Evolutionary conservation across 768 basidiomycete species (phyloP), one percentile per base, ranked within the genome.

Genomic region (Trametes punicea): DNA sequence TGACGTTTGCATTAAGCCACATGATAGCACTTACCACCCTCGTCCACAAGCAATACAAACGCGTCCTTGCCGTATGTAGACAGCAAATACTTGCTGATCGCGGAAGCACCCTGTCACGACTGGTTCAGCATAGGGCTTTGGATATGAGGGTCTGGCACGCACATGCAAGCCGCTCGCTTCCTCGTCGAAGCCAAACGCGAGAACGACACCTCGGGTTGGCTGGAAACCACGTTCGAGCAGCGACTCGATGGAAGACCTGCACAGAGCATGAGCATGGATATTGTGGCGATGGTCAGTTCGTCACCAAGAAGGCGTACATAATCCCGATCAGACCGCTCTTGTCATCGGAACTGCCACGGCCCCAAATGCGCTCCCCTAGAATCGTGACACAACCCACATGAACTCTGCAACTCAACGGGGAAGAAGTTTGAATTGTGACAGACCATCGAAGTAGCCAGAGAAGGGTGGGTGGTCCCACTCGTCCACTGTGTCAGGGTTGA

Each of bases 1-100:
- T 3, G 5, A 23, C 13, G 2, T 13, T n/a, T 4, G 11, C 10
- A 6, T 4, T 10, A 33, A 13, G 16, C 56, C 33, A 21, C n/a
- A 44, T 3, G 2, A 2, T 27, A 1, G 15, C n/a, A 60, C 56
- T 55, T 63, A 72, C 80, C 78, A 6, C 82, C 81, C 71, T 85
- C 84, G 55, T 85, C 85, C 10, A 85, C 73, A n/a, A 84, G 64
- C 63, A 85, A 69, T 1, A 79, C 69, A 47, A 85, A 71, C 6
- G 76, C 71, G 62, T 82, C 62, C n/a, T 67, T 53, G n/a, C 82
- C 83, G 61, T 78, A 81, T 0, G 68, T 70, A 9, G 72, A 55
- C 3, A 74, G 62, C n/a, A 85, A 68, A 38, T 73, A 67, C 5
- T 66, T 29, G 0, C 71, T 71, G n/a, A 84, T 71, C 2, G 64